A percentile compares a stretch with the other conserved stretches of the same genome.
Conservation (phyloP, 202 grass and related monocot genomes). For the Setaria viridis region DNA sequence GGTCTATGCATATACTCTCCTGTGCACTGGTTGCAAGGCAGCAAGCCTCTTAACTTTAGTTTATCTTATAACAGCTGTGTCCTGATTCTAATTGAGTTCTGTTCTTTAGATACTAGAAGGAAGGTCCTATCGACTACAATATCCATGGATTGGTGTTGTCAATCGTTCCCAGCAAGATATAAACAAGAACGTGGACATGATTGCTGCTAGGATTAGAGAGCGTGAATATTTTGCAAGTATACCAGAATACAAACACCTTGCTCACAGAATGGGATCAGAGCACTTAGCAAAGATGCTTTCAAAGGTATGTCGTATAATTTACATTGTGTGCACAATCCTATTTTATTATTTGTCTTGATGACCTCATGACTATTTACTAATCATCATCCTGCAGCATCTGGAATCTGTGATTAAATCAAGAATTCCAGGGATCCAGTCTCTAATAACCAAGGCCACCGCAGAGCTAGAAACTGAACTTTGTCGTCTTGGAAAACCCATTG, state of each 20-base stretch:
- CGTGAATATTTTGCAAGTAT: conserved; percentile 78
- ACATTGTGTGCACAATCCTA: background rate
- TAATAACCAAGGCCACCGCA: conserved; percentile 83
- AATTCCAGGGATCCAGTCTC: conserved; percentile 94
- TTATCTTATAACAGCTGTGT: background rate
- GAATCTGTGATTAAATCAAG: conserved; percentile 87
- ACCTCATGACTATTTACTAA: background rate
- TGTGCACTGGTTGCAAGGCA: background rate
- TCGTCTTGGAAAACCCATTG: conserved; percentile 87
- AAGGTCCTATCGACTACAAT: conserved; percentile 79
- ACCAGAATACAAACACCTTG: conserved; percentile 85
- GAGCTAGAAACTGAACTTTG: conserved; percentile 90
- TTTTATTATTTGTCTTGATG: conserved; percentile 21
- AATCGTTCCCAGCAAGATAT: conserved; percentile 96
- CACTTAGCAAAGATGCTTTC: conserved; percentile 85
- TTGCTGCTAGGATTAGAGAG: conserved; percentile 83
- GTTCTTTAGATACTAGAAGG: conserved; percentile 83
- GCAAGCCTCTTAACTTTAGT: background rate
- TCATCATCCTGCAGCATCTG: conserved; percentile 62
- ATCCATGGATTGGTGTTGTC: conserved; percentile 86
- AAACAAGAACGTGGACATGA: conserved; percentile 91
- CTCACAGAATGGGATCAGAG: conserved; percentile 84
- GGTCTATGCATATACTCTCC: background rate
- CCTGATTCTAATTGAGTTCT: conserved; percentile 10
- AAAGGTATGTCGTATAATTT: conserved; percentile 55